Percentiles rank a stretch among this genome's conserved stretches.
phyloP scores from a whole-genome alignment of 345 rosid species.

The Schrenkiella parvula region DNA sequence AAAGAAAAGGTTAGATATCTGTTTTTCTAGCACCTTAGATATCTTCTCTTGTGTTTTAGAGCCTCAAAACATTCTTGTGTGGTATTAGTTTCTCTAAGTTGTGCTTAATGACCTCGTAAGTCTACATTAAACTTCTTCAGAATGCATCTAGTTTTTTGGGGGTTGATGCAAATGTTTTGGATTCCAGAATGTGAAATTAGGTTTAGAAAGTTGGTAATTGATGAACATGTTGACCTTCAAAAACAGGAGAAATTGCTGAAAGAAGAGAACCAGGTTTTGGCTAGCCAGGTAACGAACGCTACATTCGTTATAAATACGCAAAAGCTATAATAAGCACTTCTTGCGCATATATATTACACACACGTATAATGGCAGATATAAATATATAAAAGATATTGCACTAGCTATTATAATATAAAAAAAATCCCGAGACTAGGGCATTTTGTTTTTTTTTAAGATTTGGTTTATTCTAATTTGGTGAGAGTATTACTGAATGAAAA shows the following conservation, averaged over 20 bases:
- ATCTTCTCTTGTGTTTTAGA: background rate
- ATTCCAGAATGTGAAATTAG: background rate
- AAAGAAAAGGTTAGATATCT: constrained; percentile 30
- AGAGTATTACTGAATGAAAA: background rate
- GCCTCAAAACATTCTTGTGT: background rate
- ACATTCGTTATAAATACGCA: background rate
- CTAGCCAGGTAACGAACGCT: constrained; percentile 23
- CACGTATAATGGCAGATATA: background rate
- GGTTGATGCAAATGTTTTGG: background rate
- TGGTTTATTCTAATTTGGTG: background rate
- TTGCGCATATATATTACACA: background rate
- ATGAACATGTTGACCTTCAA: background rate
- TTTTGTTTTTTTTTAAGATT: background rate
- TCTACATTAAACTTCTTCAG: background rate
- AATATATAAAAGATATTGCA: background rate
- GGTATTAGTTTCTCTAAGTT: background rate
- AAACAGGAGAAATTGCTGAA: constrained; percentile 27
- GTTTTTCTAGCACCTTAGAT: background rate
- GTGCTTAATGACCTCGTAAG: background rate
- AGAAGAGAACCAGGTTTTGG: constrained; percentile 26
- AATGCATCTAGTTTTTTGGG: background rate
- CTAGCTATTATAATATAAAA: background rate
- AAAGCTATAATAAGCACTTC: background rate
- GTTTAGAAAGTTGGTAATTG: background rate
- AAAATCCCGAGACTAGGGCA: background rate